Conservation (phyloP, 768 basidiomycete genomes). For the Chalciporus chontae region DNA sequence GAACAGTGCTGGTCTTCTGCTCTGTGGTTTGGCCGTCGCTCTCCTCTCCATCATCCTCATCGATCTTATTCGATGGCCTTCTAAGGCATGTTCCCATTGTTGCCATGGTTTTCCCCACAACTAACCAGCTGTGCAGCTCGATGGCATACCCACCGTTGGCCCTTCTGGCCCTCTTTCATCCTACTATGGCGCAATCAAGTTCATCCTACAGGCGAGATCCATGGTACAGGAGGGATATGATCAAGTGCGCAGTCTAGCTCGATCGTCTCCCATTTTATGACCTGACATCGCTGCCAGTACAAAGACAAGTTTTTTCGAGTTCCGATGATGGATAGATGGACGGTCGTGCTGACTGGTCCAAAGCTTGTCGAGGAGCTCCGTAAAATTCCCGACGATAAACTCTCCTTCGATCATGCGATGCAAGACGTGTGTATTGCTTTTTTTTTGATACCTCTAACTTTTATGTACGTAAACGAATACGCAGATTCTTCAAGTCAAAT, state of each 20-base stretch:
- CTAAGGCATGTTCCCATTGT: constrained; percentile 20
- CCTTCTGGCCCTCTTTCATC: constrained; percentile 34
- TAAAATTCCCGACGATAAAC: constrained; percentile 42
- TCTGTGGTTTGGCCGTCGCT: constrained; percentile 17
- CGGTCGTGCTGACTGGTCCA: constrained; percentile 40
- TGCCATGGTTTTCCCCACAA: neutral
- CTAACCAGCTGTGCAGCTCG: constrained; percentile 19
- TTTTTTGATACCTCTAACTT: constrained; percentile 3
- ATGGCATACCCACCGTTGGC: constrained; percentile 34
- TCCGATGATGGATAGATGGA: constrained; percentile 42
- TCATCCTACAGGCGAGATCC: constrained; percentile 28
- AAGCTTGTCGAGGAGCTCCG: constrained; percentile 49
- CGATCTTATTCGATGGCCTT: constrained; percentile 21
- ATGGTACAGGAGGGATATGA: constrained; percentile 37
- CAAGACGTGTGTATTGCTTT: constrained; percentile 33
- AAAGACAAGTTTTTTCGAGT: constrained; percentile 42
- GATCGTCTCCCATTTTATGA: neutral
- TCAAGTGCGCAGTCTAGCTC: constrained; percentile 20
- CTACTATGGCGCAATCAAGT: constrained; percentile 29
- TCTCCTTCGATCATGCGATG: constrained; percentile 40
- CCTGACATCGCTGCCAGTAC: constrained; percentile 24
- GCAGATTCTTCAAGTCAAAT: constrained; percentile 36
- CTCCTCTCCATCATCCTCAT: constrained; percentile 11
- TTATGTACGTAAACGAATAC: constrained; percentile 16
- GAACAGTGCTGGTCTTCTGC: constrained; percentile 20